Evolutionary conservation across 2,329 filamentous ascomycete species (phyloP).

Genomic region (Aspergillus ustus): DNA sequence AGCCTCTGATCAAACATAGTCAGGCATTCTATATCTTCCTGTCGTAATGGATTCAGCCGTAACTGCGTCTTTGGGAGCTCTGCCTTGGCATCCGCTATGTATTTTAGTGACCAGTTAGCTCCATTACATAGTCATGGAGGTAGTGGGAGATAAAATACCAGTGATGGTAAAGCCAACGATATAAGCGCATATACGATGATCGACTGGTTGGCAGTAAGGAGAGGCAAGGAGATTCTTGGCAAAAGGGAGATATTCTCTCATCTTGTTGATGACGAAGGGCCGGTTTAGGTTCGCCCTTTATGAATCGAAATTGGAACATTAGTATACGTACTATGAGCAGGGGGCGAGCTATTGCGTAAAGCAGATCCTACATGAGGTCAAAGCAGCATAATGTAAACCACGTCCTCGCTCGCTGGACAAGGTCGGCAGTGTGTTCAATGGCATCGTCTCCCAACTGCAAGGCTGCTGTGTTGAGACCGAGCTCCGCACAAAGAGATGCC

Average conservation of each 20-base stretch:
- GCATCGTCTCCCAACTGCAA: neutral
- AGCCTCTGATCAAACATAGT: neutral
- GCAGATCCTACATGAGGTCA: slow-evolving; percentile 6
- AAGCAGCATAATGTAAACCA: slow-evolving; percentile 13
- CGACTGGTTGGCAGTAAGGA: neutral
- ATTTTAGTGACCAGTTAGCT: neutral
- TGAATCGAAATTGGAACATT: neutral
- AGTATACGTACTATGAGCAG: too few species aligned
- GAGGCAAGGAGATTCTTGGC: neutral
- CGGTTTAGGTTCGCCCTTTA: neutral
- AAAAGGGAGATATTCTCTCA: slow-evolving; percentile 4
- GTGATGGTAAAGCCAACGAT: slow-evolving; percentile 6
- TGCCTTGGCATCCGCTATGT: slow-evolving; percentile 5
- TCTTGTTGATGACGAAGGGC: slow-evolving; percentile 1
- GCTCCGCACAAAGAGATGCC: neutral
- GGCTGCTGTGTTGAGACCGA: slow-evolving; percentile 4
- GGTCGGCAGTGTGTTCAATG: neutral
- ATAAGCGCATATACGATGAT: slow-evolving; percentile 8
- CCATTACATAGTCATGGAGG: neutral
- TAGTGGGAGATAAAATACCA: neutral
- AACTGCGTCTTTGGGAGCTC: neutral
- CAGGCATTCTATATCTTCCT: neutral
- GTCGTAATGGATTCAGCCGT: neutral
- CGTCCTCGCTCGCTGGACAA: slow-evolving; percentile 3
- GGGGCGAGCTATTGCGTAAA: too few species aligned